Conservation (phyloP, 2,329 filamentous ascomycete genomes). For the Thermoascus crustaceus region DNA sequence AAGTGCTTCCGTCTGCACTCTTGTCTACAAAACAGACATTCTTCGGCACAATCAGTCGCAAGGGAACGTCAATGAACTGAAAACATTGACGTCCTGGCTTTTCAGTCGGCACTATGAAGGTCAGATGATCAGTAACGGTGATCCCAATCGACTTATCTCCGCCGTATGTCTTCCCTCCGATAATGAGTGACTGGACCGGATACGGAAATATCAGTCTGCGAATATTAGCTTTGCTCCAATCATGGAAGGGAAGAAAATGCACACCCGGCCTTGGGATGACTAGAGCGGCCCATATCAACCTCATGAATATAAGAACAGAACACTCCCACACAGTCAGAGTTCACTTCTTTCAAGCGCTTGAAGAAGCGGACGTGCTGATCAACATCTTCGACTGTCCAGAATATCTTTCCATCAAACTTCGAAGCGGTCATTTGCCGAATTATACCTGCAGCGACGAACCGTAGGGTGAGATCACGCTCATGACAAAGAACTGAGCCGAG, state of each 20-base stretch:
- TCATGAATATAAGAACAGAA: not conserved
- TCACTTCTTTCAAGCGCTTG: not conserved
- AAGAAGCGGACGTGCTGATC: conserved; percentile 5
- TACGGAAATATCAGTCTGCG: too few species aligned
- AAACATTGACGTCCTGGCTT: not conserved
- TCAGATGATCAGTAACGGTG: not conserved
- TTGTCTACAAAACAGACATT: not conserved
- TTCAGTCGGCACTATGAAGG: not conserved
- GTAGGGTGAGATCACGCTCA: conserved; percentile 10
- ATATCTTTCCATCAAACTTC: conserved; percentile 1
- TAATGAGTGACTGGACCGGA: too few species aligned
- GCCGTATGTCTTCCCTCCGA: too few species aligned
- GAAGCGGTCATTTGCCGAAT: conserved; percentile 10
- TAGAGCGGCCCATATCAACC: too few species aligned
- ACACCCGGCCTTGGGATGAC: too few species aligned
- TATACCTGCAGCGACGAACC: conserved; percentile 15
- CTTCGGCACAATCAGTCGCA: not conserved
- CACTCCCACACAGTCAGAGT: not conserved
- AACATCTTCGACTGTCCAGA: conserved; percentile 7
- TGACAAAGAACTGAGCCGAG: conserved; percentile 9
- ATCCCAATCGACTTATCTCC: too few species aligned
- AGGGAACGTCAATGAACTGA: not conserved
- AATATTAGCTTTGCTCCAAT: too few species aligned
- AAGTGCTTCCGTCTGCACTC: not conserved
- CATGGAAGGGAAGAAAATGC: too few species aligned